Evolutionary conservation across 2,329 filamentous ascomycete species (phyloP), one percentile per base, ranked within the genome.

Genomic region (Calonectria henricotiae): DNA sequence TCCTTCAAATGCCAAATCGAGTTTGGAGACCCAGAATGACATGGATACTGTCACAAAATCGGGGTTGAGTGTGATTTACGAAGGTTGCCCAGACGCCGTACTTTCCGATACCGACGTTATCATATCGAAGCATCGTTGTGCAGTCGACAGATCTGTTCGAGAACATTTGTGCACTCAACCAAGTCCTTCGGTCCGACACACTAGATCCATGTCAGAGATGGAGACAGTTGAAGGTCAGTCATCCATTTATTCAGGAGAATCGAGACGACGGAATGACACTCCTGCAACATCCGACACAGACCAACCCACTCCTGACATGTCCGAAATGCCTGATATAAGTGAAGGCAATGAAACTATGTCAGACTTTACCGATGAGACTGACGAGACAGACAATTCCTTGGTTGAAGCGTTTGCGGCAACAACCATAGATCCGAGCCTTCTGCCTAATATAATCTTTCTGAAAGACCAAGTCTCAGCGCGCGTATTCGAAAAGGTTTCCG

Each of bases 351-450:
- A 73, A 9, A 63, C 69, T 5, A 68, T 72, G 39, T 74, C 71
- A 1, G 44, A 71, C 12, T 20, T 70, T 9, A 68, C 69, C 1
- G 55, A 64, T 15, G 63, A 71, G 44, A 73, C 69, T 8, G 66
- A 63, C 7, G 62, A 73, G 41, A 73, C 71, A 23, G 66, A 74
- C 25, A 64, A 73, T 1, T 73, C 72, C 1, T 55, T 74, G 5
- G 55, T 63, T 7, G 71, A 73, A 9, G 71, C 69, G 0, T 74
- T 74, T 32, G 17, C 44, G 11, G 69, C 65, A 2, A 64, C 66
- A 15, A 66, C 66, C 2, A 23, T 74, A 1, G 69, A 73, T 12
- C 20, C 61, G 5, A 17, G n/a, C 9, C 63, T 74, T 13, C 41
- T 71, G 6, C n/a, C 23, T 13, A 32, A 39, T 1, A 41, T 65